Base-by-base conservation (phyloP, 345 rosid species). In the Bruguiera sexangula region DNA sequence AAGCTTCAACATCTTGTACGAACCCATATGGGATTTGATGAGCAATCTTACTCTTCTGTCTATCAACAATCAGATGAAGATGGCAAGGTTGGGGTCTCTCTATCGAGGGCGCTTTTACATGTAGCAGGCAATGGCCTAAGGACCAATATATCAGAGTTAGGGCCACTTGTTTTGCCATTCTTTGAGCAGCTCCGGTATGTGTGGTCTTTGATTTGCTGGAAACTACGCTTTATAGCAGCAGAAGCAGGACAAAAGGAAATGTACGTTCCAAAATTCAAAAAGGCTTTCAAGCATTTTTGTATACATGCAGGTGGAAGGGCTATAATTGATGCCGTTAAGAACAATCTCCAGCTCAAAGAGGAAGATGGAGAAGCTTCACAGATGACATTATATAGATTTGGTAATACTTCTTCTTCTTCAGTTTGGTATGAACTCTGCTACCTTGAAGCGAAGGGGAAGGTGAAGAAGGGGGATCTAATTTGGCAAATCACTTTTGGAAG, bases 341-440 rank as follows among this genome's bases (percentile, higher is more conserved):
- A 70, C 36, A 86, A 81, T 62, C 85, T 89, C 30, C 82, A 75
- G 83, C 82, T 88, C 57, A 76, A 75, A 0, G 82, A 73, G 69
- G 85, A 82, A 76, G 94, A 86, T 62, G 87, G 67, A 30, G 91
- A 86, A 78, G 87, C 91, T 48, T 85, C 91, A 50, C 78, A 88
- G 77, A 82, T 85, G 85, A 85, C 89, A 15, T 54, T 88, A 0
- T 71, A 88, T 50, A 78, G 91, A 27, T 88, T 79, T 66, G 93
- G 89, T 10, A 88, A 86, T 69, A 86, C 89, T 13, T 86, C 93
- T 8, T 83, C 93, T 21, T 89, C 91, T 69, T 85, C 88, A 0
- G n/a, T 85, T 60, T 89, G 94, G 94, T 89, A 89, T 67, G 89
- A 86, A 69, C 86, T 89, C 51, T 80, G 86, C 63, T 89, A 89